phyloP scores from a whole-genome alignment of 495 filamentous ascomycete species.

The Pyrenula aspistea region DNA sequence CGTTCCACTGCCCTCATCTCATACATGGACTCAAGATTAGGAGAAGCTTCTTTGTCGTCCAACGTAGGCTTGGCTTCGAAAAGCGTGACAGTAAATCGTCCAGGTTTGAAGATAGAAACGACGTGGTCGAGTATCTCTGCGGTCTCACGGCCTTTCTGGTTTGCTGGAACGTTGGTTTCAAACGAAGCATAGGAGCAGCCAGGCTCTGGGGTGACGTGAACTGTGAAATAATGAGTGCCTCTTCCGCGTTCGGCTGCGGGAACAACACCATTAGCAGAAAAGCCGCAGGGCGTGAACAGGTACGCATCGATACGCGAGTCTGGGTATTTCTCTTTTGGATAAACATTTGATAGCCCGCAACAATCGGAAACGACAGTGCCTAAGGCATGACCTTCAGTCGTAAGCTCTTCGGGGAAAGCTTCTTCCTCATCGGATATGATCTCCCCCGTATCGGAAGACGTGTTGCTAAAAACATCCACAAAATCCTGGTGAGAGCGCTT shows the following conservation, averaged over 20 bases:
- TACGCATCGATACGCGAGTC: constrained; percentile 94
- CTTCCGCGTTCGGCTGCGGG: constrained; percentile 57
- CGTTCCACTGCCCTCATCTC: constrained; percentile 32
- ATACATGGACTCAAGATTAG: constrained; percentile 16
- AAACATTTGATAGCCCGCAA: constrained; percentile 83
- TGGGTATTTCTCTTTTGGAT: constrained; percentile 75
- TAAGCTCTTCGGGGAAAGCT: constrained; percentile 57
- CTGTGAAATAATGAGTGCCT: constrained; percentile 90
- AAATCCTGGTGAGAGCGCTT: constrained; percentile 39
- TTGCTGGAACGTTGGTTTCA: constrained; percentile 95
- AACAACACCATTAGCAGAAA: constrained; percentile 94
- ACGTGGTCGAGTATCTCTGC: constrained; percentile 87
- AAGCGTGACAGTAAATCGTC: constrained; percentile 91
- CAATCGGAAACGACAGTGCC: constrained; percentile 86
- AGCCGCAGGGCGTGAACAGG: constrained; percentile 93
- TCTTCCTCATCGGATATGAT: constrained; percentile 42
- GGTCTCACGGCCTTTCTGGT: constrained; percentile 77
- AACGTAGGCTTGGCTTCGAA: constrained; percentile 72
- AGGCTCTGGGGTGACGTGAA: constrained; percentile 96
- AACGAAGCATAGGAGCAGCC: constrained; percentile 98
- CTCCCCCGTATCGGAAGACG: constrained; percentile 53
- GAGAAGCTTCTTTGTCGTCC: constrained; percentile 24
- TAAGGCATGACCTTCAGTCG: constrained; percentile 87
- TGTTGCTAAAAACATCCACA: constrained; percentile 72
- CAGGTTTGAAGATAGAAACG: constrained; percentile 88